These are phyloP conservation scores for Jatropha curcas DNA, from an alignment of 345 rosid genomes.

Conservation along the genomic window DNA sequence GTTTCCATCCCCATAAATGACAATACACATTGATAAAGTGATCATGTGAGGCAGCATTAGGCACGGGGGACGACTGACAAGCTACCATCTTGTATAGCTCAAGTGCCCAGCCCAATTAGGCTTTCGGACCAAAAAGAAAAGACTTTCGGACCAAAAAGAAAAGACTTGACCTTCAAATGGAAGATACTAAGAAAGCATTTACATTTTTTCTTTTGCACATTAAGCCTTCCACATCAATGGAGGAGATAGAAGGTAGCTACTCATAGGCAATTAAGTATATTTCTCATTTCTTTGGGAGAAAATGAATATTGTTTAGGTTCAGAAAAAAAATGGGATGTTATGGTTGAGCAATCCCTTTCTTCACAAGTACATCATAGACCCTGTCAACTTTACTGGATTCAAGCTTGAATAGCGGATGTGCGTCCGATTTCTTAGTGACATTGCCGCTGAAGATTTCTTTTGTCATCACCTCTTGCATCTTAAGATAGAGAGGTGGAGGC, in stretches of 20 bases:
- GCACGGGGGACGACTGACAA: no score
- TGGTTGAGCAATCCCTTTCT: slow-evolving; percentile 81
- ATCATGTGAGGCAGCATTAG: no score
- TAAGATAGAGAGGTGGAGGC: slow-evolving; percentile 74
- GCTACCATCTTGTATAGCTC: no score
- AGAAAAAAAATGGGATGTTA: neutral
- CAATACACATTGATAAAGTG: no score
- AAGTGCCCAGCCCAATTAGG: no score
- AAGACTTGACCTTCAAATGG: no score
- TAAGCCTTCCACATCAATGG: neutral
- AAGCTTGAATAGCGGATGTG: slow-evolving; percentile 70
- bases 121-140: no score
- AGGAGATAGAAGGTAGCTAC: no score
- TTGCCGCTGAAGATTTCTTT: slow-evolving; percentile 76
- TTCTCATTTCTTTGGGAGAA: neutral
- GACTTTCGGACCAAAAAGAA: no score
- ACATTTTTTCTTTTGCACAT: neutral
- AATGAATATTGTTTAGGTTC: neutral
- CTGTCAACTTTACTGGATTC: slow-evolving; percentile 79
- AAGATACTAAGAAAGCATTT: no score
- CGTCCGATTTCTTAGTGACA: slow-evolving; percentile 72
- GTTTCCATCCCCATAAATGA: no score
- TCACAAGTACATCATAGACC: slow-evolving; percentile 90
- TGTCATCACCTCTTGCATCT: slow-evolving; percentile 81
- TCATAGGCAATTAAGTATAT: neutral